Percentiles rank a stretch among this genome's conserved stretches.
Evolutionary conservation across 2,329 filamentous ascomycete genomes (phyloP).

Genomic region (Fusarium temperatum): DNA sequence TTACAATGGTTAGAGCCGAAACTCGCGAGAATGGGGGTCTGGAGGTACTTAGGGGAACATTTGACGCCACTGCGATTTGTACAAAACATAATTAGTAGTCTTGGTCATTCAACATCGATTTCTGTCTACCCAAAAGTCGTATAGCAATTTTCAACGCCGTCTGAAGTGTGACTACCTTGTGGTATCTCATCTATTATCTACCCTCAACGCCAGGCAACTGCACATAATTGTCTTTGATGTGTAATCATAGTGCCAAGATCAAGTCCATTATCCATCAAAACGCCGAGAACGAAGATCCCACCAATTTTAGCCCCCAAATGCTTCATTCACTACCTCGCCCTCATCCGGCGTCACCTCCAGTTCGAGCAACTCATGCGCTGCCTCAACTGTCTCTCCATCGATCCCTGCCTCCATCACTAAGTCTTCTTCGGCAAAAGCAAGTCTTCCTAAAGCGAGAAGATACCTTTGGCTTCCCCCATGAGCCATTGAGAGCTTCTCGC

Average conservation of each 20-base stretch:
- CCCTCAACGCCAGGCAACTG: conserved; percentile 17
- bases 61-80: neutral
- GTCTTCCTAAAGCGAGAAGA: conserved; percentile 78
- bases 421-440: conserved; percentile 87
- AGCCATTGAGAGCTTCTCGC: conserved; percentile 74
- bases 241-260: neutral
- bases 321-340: conserved; percentile 56
- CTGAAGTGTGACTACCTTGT: neutral
- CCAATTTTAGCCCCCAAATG: conserved; percentile 49
- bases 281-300: conserved; percentile 7
- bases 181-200: conserved; percentile 21
- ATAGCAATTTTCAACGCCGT: neutral
- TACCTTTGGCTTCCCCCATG: conserved; percentile 83
- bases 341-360: conserved; percentile 81
- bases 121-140: neutral
- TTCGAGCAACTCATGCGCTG: conserved; percentile 84
- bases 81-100: neutral
- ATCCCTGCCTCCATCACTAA: conserved; percentile 80
- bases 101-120: neutral
- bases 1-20: conserved; percentile 29
- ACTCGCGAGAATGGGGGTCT: neutral
- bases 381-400: conserved; percentile 79
- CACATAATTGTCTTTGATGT: neutral
- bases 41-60: neutral
- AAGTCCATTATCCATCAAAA: conserved; percentile 14